Evolutionary conservation across 805 yeast species (phyloP).

Genomic region (Cyberlindnera sargentensis): DNA sequence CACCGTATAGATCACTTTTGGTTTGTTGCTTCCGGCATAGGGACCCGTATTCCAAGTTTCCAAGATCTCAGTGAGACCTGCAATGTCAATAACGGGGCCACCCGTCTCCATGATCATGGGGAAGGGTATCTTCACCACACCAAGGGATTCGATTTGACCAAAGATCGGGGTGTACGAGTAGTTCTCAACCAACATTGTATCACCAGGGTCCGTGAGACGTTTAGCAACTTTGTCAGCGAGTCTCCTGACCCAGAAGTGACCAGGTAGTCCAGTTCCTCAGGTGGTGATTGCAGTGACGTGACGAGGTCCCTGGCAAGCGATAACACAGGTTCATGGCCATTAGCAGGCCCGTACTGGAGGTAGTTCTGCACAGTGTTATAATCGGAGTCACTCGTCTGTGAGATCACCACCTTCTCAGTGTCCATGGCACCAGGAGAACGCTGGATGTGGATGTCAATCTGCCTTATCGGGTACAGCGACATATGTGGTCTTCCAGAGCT

Average conservation of each 20-base stretch:
- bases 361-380: conserved; percentile 4
- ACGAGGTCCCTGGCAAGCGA: conserved; percentile 47
- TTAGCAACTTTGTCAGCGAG: conserved; percentile 42
- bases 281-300: conserved; percentile 31
- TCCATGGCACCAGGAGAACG: conserved; percentile 1
- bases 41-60: conserved; percentile 32
- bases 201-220: conserved; percentile 44
- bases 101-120: conserved; percentile 26
- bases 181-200: conserved; percentile 54
- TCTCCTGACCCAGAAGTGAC: conserved; percentile 49
- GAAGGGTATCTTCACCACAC: conserved; percentile 36
- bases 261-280: conserved; percentile 26
- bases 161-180: conserved; percentile 58
- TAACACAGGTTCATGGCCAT: conserved; percentile 63
- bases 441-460: conserved; percentile 10
- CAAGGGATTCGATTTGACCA: conserved; percentile 26
- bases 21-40: conserved; percentile 40
- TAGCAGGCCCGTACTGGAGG: conserved; percentile 5
- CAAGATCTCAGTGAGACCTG: conserved; percentile 41
- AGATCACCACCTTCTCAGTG: conserved; percentile 1
- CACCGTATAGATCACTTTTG: conserved; percentile 55
- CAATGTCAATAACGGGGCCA: conserved; percentile 34
- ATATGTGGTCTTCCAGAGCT: conserved; percentile 7
- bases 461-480: conserved; percentile 4
- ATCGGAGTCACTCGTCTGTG: background rate